Conservation (phyloP, 148 eudicot genomes). For the Persicaria tinctoria region DNA sequence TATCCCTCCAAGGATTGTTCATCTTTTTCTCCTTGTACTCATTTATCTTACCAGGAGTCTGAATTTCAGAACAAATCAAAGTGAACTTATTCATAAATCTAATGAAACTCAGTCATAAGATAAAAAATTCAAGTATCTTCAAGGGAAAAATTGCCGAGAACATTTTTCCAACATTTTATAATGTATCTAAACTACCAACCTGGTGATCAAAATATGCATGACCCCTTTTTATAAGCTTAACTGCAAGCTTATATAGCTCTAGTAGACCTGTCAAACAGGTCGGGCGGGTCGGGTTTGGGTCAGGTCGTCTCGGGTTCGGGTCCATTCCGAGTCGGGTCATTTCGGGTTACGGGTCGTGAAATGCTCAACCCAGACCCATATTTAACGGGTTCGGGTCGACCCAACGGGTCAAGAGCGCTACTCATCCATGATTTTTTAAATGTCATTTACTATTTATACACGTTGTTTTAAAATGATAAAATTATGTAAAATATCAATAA, state of each 20-base stretch:
- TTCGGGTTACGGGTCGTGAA: too few relatives aligned
- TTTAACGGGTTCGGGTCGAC: too few relatives aligned
- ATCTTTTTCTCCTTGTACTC: conserved; percentile 74
- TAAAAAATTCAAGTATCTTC: neutral
- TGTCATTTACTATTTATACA: too few relatives aligned
- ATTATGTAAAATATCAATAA: too few relatives aligned
- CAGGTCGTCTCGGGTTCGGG: too few relatives aligned
- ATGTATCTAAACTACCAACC: conserved; percentile 29
- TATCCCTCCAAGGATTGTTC: conserved; percentile 96
- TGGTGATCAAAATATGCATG: conserved; percentile 95
- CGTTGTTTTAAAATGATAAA: too few relatives aligned
- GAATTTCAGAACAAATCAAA: conserved; percentile 8
- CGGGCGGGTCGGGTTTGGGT: too few relatives aligned
- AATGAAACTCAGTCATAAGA: neutral
- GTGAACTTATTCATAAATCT: neutral
- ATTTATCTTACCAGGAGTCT: conserved; percentile 82
- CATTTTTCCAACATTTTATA: neutral
- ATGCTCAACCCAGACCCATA: too few relatives aligned
- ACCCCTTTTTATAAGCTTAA: conserved; percentile 75
- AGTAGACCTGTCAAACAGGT: too few relatives aligned
- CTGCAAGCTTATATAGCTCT: conserved; percentile 75
- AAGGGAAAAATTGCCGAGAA: neutral
- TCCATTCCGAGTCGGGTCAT: too few relatives aligned
- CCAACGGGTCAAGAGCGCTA: too few relatives aligned
- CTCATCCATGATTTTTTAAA: too few relatives aligned